phyloP scores from a whole-genome alignment of 192 early-diverging fungal genomes.

The Fimicolochytrium jonesii region DNA sequence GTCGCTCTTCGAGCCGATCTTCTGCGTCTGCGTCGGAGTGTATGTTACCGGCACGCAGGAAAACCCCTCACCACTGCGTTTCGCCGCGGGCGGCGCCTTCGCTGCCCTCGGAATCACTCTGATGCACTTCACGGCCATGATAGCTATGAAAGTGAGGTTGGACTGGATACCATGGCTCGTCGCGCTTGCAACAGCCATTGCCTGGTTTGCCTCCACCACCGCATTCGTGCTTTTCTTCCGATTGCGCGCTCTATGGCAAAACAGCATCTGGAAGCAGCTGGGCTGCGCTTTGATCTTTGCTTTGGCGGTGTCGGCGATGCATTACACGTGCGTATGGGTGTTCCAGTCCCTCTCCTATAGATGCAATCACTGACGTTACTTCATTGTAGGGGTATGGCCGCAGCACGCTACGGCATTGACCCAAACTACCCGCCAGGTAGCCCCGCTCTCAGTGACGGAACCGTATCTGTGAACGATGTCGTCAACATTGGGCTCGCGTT shows the following conservation, averaged over 20 bases:
- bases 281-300: conserved; percentile 44
- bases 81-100: neutral
- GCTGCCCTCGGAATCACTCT: conserved; percentile 14
- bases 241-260: conserved; percentile 42
- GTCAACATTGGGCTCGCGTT: conserved; percentile 1
- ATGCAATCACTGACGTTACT: neutral
- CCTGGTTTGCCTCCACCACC: conserved; percentile 30
- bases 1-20: conserved; percentile 9
- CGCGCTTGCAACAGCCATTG: conserved; percentile 35
- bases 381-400: conserved; percentile 3
- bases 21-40: conserved; percentile 13
- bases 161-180: conserved; percentile 14
- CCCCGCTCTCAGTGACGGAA: neutral
- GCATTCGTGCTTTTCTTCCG: conserved; percentile 47
- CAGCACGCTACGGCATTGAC: conserved; percentile 1
- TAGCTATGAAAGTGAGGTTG: conserved; percentile 5
- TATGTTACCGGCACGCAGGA: conserved; percentile 12
- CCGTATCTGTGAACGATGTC: conserved; percentile 3
- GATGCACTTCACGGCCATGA: conserved; percentile 24
- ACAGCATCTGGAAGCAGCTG: conserved; percentile 41
- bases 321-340: conserved; percentile 1
- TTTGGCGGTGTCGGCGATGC: conserved; percentile 38
- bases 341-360: neutral
- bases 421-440: neutral
- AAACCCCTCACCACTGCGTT: neutral